Percentiles rank a stretch among this genome's conserved stretches.
Evolutionary conservation across 768 basidiomycete species (phyloP).

Genomic region (Erythrobasidium yunnanense): DNA sequence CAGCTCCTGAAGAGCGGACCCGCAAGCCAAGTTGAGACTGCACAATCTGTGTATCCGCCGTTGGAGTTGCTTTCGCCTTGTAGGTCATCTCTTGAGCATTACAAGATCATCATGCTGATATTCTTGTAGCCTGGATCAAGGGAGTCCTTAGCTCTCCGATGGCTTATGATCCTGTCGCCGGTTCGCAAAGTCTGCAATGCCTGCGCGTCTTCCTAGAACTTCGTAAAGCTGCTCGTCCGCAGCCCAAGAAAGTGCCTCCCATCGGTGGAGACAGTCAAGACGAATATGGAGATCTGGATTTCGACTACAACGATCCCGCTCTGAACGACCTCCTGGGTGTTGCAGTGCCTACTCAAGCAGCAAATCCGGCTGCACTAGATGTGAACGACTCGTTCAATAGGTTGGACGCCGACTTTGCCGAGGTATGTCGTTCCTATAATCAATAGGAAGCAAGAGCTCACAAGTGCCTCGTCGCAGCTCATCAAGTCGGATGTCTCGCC

Average conservation of each 20-base stretch:
- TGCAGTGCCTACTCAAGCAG: constrained; percentile 36
- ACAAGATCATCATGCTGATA: constrained; percentile 4
- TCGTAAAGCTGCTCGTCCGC: constrained; percentile 42
- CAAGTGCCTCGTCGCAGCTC: constrained; percentile 42
- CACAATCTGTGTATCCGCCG: constrained; percentile 51
- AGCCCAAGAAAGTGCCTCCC: constrained; percentile 35
- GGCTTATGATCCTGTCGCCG: constrained; percentile 48
- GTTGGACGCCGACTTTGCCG: constrained; percentile 46
- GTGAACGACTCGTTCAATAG: no score
- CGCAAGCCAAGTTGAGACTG: constrained; percentile 42
- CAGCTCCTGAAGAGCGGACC: constrained; percentile 47
- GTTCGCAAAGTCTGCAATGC: constrained; percentile 51
- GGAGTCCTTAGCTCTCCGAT: constrained; percentile 47
- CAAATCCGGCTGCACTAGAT: constrained; percentile 36
- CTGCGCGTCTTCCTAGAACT: constrained; percentile 56
- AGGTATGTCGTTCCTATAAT: constrained; percentile 43
- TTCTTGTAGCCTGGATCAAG: constrained; percentile 52
- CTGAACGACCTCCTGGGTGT: constrained; percentile 52
- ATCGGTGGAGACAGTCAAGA: constrained; percentile 63
- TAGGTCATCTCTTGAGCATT: constrained; percentile 40
- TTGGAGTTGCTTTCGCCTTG: constrained; percentile 51
- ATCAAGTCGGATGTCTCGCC: constrained; percentile 49
- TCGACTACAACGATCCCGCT: constrained; percentile 56
- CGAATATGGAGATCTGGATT: constrained; percentile 53
- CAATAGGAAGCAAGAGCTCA: neutral